Evolutionary conservation across 306 rosid species (phyloP), one percentile per base, ranked within the genome.

Genomic region (Arachis stenosperma): DNA sequence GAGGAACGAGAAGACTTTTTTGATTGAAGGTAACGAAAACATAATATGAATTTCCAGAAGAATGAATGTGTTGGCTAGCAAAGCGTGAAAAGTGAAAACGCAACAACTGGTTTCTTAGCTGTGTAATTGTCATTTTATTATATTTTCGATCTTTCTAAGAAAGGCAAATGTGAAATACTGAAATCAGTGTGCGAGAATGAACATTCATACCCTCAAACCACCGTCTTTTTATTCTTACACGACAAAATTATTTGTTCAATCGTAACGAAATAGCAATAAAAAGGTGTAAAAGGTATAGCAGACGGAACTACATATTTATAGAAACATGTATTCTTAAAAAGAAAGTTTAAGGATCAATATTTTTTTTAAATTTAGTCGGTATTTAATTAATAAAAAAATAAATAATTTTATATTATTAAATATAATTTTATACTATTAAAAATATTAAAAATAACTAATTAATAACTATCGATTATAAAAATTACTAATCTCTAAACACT

Each of bases 111-210:
- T 46, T 46, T 46, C 51, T 46, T 10, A 10, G 13, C 11, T 46
- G 51, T 12, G 51, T 10, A 46, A 8, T 46, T 46, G 11, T 8
- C 51, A 8, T 46, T 8, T 46, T 46, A 46, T 46, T 33, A 33
- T 33, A 2, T 33, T 33, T 33, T 9, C 48, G 12, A 5, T 54
- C 59, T 54, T 17, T 2, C 11, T 1, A 57, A 29, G 62, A 57
- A 57, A 57, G 37, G 37, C 37, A 33, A 57, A 30, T 58, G 14
- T 58, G 42, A 11, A n/a, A n/a, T n/a, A n/a, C n/a, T n/a, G n/a
- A n/a, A 58, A 30, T 29, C 42, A 6, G 30, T 57, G 61, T 22
- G 61, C 39, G 61, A 57, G 63, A 58, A 58, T 33, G 57, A 52
- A 17, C 22, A 52, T n/a, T 14, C 27, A 52, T 13, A 56, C 63